Evolutionary conservation across 805 yeast genomes (phyloP).

Genomic region (Myxozyma kluyveri): DNA sequence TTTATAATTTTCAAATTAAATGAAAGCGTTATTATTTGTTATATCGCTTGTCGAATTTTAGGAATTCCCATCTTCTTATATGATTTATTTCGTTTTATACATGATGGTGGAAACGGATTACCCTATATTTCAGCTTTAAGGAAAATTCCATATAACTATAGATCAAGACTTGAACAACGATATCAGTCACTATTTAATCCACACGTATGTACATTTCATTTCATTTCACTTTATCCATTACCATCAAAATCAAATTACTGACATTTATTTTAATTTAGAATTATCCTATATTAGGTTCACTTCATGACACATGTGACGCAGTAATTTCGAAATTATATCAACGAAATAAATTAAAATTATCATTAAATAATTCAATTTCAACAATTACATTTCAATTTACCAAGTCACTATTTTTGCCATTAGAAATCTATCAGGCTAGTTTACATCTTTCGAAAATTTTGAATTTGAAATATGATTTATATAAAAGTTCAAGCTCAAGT

Average conservation of each 20-base stretch:
- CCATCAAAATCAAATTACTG: too few species aligned
- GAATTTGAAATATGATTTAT: background rate
- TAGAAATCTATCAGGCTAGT: conserved; percentile 22
- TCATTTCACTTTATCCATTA: too few species aligned
- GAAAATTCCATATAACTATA: conserved; percentile 9
- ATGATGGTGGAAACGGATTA: conserved; percentile 5
- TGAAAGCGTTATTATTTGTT: conserved; percentile 20
- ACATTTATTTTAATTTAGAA: background rate
- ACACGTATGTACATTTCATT: background rate
- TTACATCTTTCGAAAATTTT: conserved; percentile 2
- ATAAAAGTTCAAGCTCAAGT: conserved; percentile 1
- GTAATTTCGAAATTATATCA: conserved; percentile 3
- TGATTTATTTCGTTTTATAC: conserved; percentile 16
- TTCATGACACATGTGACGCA: conserved; percentile 3
- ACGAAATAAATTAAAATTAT: conserved; percentile 1
- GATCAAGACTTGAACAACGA: conserved; percentile 14
- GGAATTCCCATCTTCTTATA: conserved; percentile 19
- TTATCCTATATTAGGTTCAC: conserved; percentile 20
- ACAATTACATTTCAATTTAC: conserved; percentile 9
- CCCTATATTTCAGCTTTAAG: conserved; percentile 22
- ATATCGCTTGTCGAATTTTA: conserved; percentile 23
- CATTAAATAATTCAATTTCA: conserved; percentile 3
- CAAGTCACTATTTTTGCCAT: conserved; percentile 20
- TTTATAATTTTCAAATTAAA: conserved; percentile 9
- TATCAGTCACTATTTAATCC: conserved; percentile 19